Evolutionary conservation across 164 flowering plant species (phyloP).

Genomic region (Magnolia officinalis): DNA sequence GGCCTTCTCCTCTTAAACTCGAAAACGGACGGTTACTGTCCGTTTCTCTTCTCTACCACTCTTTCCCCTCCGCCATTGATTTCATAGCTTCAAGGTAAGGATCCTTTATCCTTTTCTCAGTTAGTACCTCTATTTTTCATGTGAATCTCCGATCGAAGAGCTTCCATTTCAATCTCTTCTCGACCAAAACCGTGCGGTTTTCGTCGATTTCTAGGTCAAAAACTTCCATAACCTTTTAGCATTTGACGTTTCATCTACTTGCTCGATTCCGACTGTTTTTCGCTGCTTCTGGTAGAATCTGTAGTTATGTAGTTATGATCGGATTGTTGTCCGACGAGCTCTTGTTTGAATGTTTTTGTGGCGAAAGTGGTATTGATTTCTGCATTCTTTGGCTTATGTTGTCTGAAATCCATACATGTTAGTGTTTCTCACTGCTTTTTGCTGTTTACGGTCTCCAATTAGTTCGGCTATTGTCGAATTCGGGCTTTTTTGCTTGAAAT

Average conservation of each 20-base stretch:
- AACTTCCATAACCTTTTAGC: not conserved
- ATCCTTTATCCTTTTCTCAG: not conserved
- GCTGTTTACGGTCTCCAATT: not conserved
- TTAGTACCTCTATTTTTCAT: not conserved
- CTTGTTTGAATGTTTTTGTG: slow-evolving; percentile 3
- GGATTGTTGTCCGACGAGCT: slow-evolving; percentile 1
- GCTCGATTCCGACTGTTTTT: not conserved
- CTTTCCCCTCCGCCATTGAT: not conserved
- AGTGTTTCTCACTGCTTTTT: not conserved
- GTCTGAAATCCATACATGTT: not conserved
- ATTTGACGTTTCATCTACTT: not conserved
- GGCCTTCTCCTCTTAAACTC: not conserved
- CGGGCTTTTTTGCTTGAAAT: not conserved
- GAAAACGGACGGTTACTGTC: slow-evolving; percentile 2
- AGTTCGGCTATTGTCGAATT: not conserved
- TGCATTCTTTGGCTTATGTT: not conserved
- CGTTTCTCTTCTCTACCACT: not conserved
- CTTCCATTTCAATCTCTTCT: slow-evolving; percentile 10
- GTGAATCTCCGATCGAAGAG: slow-evolving; percentile 10
- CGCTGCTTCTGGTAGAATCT: not conserved
- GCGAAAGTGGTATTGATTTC: not conserved
- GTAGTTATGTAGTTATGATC: not conserved
- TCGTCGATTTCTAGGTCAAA: slow-evolving; percentile 7
- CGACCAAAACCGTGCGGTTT: slow-evolving; percentile 1
- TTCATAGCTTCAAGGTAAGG: not conserved